Conservation (phyloP, 1,284 basidiomycete genomes). For the Gomphus bonarii region DNA sequence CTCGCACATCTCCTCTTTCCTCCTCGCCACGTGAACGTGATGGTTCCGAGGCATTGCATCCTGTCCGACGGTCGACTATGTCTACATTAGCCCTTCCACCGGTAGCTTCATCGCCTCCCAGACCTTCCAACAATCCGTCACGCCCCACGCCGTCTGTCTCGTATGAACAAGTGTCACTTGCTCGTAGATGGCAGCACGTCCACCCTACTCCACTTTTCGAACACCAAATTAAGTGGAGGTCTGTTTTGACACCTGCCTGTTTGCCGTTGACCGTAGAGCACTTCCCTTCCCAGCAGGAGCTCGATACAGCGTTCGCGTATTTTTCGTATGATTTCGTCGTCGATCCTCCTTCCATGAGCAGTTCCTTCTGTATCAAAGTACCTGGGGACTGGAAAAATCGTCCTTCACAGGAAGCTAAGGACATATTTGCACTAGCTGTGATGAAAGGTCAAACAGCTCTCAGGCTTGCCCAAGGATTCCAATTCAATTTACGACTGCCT, state of each 20-base stretch:
- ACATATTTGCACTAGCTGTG: conserved; percentile 71
- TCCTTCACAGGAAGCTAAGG: conserved; percentile 53
- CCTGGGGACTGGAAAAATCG: conserved; percentile 6
- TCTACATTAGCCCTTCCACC: conserved; percentile 32
- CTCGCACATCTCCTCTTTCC: conserved; percentile 49
- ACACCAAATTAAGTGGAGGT: conserved; percentile 90
- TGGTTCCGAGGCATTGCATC: conserved; percentile 31
- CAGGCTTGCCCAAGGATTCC: conserved; percentile 91
- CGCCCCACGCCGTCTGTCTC: conserved; percentile 45
- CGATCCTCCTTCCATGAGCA: conserved; percentile 62
- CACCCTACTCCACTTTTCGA: conserved; percentile 71
- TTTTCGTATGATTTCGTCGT: conserved; percentile 75
- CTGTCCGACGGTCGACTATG: conserved; percentile 43
- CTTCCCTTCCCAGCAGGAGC: conserved; percentile 67
- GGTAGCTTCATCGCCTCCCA: conserved; percentile 36
- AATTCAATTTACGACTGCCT: conserved; percentile 63
- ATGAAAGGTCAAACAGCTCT: conserved; percentile 94
- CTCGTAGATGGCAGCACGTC: conserved; percentile 82
- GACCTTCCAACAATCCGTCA: conserved; percentile 51
- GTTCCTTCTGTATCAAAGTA: conserved; percentile 62
- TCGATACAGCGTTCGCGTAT: conserved; percentile 72
- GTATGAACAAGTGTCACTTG: conserved; percentile 58
- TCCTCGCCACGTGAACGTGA: conserved; percentile 50
- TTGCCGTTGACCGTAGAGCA: conserved; percentile 91
- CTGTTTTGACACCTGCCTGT: conserved; percentile 75